Evolutionary conservation across 768 basidiomycete genomes (phyloP).

Genomic region (Hypsizygus marmoreus): DNA sequence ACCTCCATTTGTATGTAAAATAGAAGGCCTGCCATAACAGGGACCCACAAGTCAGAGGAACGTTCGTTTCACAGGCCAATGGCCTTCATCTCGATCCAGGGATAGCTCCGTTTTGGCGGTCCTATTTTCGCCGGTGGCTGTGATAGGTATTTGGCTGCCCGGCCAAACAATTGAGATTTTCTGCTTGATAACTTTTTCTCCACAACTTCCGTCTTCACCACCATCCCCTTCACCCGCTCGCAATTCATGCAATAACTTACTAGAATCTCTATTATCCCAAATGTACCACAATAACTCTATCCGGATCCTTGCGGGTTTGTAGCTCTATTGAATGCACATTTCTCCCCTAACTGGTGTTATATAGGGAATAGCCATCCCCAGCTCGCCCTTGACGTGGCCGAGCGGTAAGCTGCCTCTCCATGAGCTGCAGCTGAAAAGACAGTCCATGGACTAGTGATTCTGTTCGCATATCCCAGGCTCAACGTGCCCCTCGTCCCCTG

Average conservation of each 20-base stretch:
- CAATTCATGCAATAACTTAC: slow-evolving; percentile 42
- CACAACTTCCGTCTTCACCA: slow-evolving; percentile 33
- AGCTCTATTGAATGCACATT: slow-evolving; percentile 1
- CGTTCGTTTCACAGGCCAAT: slow-evolving; percentile 23
- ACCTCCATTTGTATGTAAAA: not conserved
- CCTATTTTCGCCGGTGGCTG: slow-evolving; percentile 38
- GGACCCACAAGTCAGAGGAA: too few relatives aligned
- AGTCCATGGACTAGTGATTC: slow-evolving; percentile 54
- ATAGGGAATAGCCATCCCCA: slow-evolving; percentile 97
- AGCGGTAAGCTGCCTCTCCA: slow-evolving; percentile 83
- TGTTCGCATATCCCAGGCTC: slow-evolving; percentile 65
- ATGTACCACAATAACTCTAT: slow-evolving; percentile 87
- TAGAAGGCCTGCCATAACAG: too few relatives aligned
- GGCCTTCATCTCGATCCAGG: slow-evolving; percentile 11
- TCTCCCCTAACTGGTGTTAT: slow-evolving; percentile 15
- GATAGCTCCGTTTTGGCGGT: slow-evolving; percentile 2
- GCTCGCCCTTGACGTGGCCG: slow-evolving; percentile 93
- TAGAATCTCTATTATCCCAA: slow-evolving; percentile 22
- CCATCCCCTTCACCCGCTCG: slow-evolving; percentile 22
- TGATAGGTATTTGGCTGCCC: slow-evolving; percentile 41
- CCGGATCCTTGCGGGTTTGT: slow-evolving; percentile 71
- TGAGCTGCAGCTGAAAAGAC: slow-evolving; percentile 38
- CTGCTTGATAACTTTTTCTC: slow-evolving; percentile 31
- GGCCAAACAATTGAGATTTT: slow-evolving; percentile 35
- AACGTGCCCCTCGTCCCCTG: slow-evolving; percentile 84